A percentile compares a stretch with the other conserved stretches of the same genome.
phyloP scores from a whole-genome alignment of 2,329 filamentous ascomycete species.

The Graphilbum ipis-grandicollis region DNA sequence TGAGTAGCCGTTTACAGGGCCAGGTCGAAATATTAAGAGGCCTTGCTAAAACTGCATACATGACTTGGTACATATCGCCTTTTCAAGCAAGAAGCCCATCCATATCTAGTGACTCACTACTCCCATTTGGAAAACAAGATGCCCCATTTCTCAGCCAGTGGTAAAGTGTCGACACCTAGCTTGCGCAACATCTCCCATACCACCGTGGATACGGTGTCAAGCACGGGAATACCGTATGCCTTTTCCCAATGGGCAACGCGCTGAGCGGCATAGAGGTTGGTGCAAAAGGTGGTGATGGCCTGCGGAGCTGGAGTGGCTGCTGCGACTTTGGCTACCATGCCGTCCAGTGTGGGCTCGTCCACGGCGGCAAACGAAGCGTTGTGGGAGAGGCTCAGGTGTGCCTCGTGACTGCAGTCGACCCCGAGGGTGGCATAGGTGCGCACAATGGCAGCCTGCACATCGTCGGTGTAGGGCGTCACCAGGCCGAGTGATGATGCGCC shows the following conservation, averaged over 20 bases:
- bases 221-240: constrained; percentile 16
- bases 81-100: no score
- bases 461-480: constrained; percentile 23
- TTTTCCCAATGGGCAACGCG: constrained; percentile 20
- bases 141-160: not conserved
- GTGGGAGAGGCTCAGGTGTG: constrained; percentile 10
- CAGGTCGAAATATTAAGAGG: no score
- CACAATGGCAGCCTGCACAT: constrained; percentile 20
- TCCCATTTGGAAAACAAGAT: not conserved
- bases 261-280: constrained; percentile 22
- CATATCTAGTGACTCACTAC: no score
- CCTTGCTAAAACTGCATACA: no score
- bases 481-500: constrained; percentile 15
- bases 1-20: no score
- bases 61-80: no score
- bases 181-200: constrained; percentile 18
- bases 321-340: constrained; percentile 11
- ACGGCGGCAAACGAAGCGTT: constrained; percentile 21
- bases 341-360: constrained; percentile 11
- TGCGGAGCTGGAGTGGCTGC: constrained; percentile 10
- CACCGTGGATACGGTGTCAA: constrained; percentile 24
- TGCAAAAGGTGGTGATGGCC: constrained; percentile 23
- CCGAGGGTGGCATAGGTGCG: constrained; percentile 17
- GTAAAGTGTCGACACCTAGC: not conserved
- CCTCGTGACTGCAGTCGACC: constrained; percentile 15